Evolutionary conservation across 805 yeast species (phyloP).

Genomic region (Saccharomycopsis fibuligera): DNA sequence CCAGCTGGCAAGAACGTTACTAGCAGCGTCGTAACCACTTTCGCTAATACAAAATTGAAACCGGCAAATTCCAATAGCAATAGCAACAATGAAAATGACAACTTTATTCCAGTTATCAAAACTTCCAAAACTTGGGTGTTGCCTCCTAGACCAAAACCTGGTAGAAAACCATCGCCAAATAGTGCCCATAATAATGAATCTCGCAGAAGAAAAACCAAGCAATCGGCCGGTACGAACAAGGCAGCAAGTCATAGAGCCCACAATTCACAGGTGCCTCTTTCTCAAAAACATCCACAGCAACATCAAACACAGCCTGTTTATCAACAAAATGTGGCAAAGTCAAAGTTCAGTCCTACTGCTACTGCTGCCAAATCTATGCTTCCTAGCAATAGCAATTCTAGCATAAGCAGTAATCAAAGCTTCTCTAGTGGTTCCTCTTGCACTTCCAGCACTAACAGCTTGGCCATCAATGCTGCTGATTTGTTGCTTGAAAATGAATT

Average conservation of each 20-base stretch:
- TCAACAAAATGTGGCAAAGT: neutral
- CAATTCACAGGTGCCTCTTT: neutral
- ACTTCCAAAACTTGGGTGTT: conserved; percentile 44
- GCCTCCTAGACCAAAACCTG: conserved; percentile 45
- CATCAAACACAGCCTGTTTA: neutral
- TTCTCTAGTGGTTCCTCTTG: too few relatives aligned
- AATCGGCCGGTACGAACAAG: neutral
- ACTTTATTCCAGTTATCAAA: conserved; percentile 23
- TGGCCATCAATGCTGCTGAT: neutral
- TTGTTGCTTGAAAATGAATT: conserved; percentile 31
- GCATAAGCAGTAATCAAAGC: too few relatives aligned
- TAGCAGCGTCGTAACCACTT: too few relatives aligned
- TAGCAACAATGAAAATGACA: neutral
- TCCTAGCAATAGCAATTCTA: neutral
- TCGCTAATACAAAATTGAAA: too few relatives aligned
- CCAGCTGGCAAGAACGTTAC: neutral
- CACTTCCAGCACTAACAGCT: neutral
- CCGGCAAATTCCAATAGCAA: neutral
- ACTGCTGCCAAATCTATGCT: neutral
- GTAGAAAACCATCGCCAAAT: conserved; percentile 34
- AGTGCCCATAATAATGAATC: neutral
- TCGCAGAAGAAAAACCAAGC: neutral
- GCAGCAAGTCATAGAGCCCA: neutral
- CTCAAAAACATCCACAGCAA: too few relatives aligned
- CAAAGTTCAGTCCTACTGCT: neutral